Evolutionary conservation across 2,329 filamentous ascomycete genomes (phyloP), one percentile per base, ranked within the genome.

Genomic region (Paracamarosporium sp.): DNA sequence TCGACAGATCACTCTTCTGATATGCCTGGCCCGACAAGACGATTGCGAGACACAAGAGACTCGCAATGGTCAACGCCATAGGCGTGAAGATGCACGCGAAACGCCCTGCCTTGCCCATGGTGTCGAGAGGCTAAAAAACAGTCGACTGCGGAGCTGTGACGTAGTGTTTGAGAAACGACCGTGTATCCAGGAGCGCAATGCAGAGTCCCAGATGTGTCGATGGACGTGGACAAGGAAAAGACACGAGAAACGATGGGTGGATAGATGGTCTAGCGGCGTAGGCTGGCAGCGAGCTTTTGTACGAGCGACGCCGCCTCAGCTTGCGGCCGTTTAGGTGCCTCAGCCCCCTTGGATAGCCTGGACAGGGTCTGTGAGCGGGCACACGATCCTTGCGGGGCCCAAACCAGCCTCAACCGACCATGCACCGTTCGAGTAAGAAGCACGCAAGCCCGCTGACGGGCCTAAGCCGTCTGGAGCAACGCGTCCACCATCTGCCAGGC

Each of bases 41-140:
- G 36, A 89, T 72, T 46, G 85, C 69, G 53, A 88, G 76, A 67
- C 90, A 90, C 69, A 95, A 80, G 69, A 97, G 82, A 57, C 90
- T 89, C 62, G 85, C 90, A 68, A 95, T 80, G 20, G 92, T 94
- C 71, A 97, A 85, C 63, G 86, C 82, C 79, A 97, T 93, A 59
- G 94, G 94, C 81, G 93, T 82, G 79, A 91, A 86, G 79, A 98
- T 95, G 80, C 93, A 97, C 76, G 91, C 82, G 70, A 94, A 87
- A 73, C 94, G 87, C 67, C 92, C 93, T 72, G 86, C 83, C 80
- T 89, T 88, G 62, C 87, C 88, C 88, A 90, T 91, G 31, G 61
- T 81, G 68, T 66, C 64, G 63, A 24, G n/a, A 24, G 6, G 9
- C 41, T 35, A 30, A 30, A 40, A 2, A 35, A n/a, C 11, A 31